Base-by-base conservation (phyloP, 2,329 filamentous ascomycete genomes). In the Helicocarpus griseus region DNA sequence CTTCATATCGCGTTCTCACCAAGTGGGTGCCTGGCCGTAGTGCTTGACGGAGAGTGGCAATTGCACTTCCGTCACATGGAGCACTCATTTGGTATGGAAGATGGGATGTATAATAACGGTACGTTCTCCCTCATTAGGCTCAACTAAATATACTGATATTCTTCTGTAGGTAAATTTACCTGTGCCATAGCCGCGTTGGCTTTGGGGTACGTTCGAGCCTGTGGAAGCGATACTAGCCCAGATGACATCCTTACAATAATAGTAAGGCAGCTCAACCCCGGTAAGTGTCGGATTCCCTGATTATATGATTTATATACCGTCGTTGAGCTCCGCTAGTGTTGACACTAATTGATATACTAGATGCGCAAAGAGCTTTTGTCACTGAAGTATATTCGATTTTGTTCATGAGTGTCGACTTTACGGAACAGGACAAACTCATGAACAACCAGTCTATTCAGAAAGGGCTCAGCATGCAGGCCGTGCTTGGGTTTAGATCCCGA, bases 371-470 rank as follows among this genome's bases (percentile, higher is more conserved):
- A 39, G 75, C 82, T 53, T 82, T 83, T 74, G 72, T 87, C 49
- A 76, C 74, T 38, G 83, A 87, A 57, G 73, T 89, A 11, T 82
- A 87, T 49, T 77, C 80, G 38, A 80, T 86, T 52, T 72, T 90
- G 48, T 85, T 83, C 56, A 76, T 87, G 28, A 81, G 83, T 47
- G 80, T 90, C 45, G 91, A 97, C 69, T 94, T 90, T 63, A 86
- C 88, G 0, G 87, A 95, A 54, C 80, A 86, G 58, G 83, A 91
- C 63, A 77, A 83, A 53, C 73, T 95, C 31, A 79, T 93, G 56
- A 77, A 83, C 54, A 90, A 93, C 60, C 74, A 77, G 2, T 76
- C 82, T 33, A 77, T 96, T 43, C 85, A 89, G 54, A 77, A 87
- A 51, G 87, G 83, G 52, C 74, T 96, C 11, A 87, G 87, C 61